Percentiles rank a stretch among this genome's conserved stretches.
These are phyloP conservation scores for Suillus placidus DNA, from an alignment of 768 basidiomycete genomes.

Conservation along the genomic window DNA sequence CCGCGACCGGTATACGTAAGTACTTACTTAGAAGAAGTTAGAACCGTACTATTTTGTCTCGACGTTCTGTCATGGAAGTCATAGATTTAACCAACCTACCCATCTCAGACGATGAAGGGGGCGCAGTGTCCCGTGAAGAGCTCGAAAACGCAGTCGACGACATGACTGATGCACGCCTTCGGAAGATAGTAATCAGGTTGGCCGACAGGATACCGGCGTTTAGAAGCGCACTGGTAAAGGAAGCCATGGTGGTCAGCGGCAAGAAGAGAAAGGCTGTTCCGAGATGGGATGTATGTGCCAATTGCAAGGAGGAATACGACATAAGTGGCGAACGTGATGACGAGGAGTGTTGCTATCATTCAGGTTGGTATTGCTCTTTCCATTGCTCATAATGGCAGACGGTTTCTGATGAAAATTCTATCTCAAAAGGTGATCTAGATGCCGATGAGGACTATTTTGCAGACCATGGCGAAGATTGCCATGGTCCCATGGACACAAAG, in stretches of 20 bases:
- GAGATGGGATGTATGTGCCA: background rate
- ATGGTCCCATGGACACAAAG: background rate
- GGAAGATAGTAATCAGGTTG: background rate
- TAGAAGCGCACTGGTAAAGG: background rate
- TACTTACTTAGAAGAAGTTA: background rate
- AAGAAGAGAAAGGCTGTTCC: constrained; percentile 2
- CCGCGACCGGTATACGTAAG: background rate
- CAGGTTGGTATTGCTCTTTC: background rate
- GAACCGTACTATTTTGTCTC: background rate
- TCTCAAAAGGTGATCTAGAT: background rate
- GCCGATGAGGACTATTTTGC: background rate
- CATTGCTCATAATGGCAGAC: background rate
- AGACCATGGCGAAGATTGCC: background rate
- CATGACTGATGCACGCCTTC: background rate
- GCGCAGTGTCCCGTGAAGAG: background rate
- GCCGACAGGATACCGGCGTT: background rate
- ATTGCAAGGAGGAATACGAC: background rate
- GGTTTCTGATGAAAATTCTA: background rate
- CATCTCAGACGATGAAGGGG: background rate
- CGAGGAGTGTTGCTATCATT: background rate
- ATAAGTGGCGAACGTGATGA: background rate
- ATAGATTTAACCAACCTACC: background rate
- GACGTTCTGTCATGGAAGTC: background rate
- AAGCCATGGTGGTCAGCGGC: background rate
- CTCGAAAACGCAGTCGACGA: background rate